Conservation (phyloP, 768 basidiomycete species). For the Termitomyces sp. region DNA sequence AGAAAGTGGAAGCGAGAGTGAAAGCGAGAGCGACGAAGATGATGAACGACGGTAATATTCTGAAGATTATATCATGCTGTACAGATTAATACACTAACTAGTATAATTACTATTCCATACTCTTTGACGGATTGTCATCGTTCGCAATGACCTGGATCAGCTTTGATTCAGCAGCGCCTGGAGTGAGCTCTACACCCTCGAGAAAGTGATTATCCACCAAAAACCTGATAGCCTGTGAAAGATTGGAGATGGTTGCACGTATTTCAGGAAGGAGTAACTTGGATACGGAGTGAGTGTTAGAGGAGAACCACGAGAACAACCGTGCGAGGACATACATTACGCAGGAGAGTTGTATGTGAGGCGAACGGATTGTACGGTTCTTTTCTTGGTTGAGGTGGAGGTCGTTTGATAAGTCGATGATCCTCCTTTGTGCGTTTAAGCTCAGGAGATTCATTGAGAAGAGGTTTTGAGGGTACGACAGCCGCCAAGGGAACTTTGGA, state of each 20-base stretch:
- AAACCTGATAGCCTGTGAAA: slow-evolving; percentile 91
- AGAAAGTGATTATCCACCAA: slow-evolving; percentile 89
- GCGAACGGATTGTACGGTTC: slow-evolving; percentile 63
- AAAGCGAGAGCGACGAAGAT: slow-evolving; percentile 27
- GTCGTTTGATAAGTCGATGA: slow-evolving; percentile 1
- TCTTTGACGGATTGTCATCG: background rate
- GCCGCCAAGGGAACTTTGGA: slow-evolving; percentile 36
- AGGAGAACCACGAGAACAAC: background rate
- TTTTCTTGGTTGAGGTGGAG: slow-evolving; percentile 27
- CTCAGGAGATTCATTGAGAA: background rate
- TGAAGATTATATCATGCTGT: background rate
- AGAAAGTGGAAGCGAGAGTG: slow-evolving; percentile 32
- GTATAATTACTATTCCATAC: slow-evolving; percentile 7
- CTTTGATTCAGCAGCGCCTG: slow-evolving; percentile 68
- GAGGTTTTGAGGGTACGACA: background rate
- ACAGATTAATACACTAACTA: background rate
- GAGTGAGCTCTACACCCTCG: slow-evolving; percentile 70
- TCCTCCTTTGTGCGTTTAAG: background rate
- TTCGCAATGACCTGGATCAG: slow-evolving; percentile 56
- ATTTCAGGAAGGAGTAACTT: slow-evolving; percentile 86
- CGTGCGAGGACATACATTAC: slow-evolving; percentile 54
- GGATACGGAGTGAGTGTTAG: slow-evolving; percentile 3
- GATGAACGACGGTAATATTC: slow-evolving; percentile 1
- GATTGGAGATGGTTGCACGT: slow-evolving; percentile 81
- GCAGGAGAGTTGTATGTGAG: slow-evolving; percentile 66